These are phyloP conservation scores for Penicillium sp. DNA, from an alignment of 2,329 filamentous ascomycete species.

Conservation along the genomic window DNA sequence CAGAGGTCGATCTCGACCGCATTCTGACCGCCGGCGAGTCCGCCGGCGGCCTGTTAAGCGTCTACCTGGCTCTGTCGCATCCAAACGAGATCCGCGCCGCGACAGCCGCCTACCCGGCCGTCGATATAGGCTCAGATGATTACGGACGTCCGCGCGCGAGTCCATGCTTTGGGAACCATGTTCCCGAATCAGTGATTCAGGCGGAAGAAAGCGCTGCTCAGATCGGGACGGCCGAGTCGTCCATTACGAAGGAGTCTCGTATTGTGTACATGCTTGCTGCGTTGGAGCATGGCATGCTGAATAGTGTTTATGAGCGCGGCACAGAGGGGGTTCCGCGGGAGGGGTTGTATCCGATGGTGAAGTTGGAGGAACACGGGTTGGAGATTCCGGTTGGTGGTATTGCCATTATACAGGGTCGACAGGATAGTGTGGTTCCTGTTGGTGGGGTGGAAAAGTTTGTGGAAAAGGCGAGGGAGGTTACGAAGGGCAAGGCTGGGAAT, in stretches of 20 bases:
- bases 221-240: slow-evolving; percentile 15
- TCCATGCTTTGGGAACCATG: slow-evolving; percentile 14
- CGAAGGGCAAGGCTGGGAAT: slow-evolving; percentile 22
- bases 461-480: slow-evolving; percentile 16
- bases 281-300: slow-evolving; percentile 17
- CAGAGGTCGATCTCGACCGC: slow-evolving; percentile 24
- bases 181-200: slow-evolving; percentile 11
- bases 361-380: slow-evolving; percentile 25
- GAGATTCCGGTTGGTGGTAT: slow-evolving; percentile 31
- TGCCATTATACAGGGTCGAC: slow-evolving; percentile 34
- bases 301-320: slow-evolving; percentile 19
- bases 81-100: slow-evolving; percentile 30
- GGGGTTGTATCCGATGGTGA: slow-evolving; percentile 27
- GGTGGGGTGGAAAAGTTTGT: slow-evolving; percentile 30
- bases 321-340: slow-evolving; percentile 12
- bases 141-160: slow-evolving; percentile 16
- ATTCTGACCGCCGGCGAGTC: slow-evolving; percentile 30
- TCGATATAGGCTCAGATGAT: slow-evolving; percentile 24
- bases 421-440: slow-evolving; percentile 33
- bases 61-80: slow-evolving; percentile 27
- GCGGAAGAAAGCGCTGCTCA: slow-evolving; percentile 8
- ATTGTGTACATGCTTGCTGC: slow-evolving; percentile 19
- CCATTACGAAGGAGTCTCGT: slow-evolving; percentile 7
- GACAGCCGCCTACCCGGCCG: slow-evolving; percentile 32
- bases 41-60: slow-evolving; percentile 31